Evolutionary conservation across 1,284 basidiomycete genomes (phyloP).

Genomic region (Phylloporus gajari): DNA sequence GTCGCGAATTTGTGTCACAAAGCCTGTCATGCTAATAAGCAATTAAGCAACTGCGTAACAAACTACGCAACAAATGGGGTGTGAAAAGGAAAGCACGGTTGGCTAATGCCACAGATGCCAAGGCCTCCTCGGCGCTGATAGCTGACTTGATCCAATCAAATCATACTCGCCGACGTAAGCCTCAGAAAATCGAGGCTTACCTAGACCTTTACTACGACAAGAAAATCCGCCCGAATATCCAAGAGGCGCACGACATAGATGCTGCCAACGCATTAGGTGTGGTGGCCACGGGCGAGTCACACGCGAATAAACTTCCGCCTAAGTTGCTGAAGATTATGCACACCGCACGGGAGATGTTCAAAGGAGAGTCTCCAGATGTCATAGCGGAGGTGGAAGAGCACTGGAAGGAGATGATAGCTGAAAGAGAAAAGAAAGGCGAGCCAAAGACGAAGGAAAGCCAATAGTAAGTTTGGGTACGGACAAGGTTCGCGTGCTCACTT

Average conservation of each 20-base stretch:
- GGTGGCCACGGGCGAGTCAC: neutral
- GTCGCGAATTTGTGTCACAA: neutral
- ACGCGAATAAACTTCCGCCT: neutral
- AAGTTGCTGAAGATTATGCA: neutral
- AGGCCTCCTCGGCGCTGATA: neutral
- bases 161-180: neutral
- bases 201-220: neutral
- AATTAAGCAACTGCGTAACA: neutral
- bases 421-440: neutral
- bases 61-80: neutral
- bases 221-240: neutral
- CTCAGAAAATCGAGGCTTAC: slow-evolving; percentile 5
- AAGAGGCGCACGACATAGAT: neutral
- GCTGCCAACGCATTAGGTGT: neutral
- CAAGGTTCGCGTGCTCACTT: too few species aligned
- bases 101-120: neutral
- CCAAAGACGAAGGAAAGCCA: too few species aligned
- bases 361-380: neutral
- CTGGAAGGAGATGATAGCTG: neutral
- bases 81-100: neutral
- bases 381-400: neutral
- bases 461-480: too few species aligned
- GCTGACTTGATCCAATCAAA: neutral
- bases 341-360: neutral
- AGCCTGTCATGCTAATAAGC: neutral